Base-by-base conservation (phyloP, 345 rosid genomes). In the Acer campestre region DNA sequence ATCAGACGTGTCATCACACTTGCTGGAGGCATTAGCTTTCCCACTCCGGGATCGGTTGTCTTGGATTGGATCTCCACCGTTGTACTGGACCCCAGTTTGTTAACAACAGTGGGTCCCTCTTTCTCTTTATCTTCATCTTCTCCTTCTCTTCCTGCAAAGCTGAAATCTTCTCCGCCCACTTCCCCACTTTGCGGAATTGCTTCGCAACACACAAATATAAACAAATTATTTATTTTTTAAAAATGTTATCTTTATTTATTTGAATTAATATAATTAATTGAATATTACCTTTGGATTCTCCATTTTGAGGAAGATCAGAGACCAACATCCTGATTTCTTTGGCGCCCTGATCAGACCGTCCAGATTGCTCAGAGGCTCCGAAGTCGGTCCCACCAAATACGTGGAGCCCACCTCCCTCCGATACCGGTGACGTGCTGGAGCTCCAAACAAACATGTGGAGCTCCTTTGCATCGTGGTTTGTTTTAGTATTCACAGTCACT, bases 391-490 rank as follows among this genome's bases (percentile, higher is more conserved):
- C 89, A 1, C 93, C 95, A 20, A 88, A 90, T 29, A 88, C 94
- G 38, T 90, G 93, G 18, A 87, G 88, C 69, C 98, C 93, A 4
- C 86, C 91, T 13, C 83, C 87, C 78, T 96, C 99, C 0, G 99
- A 95, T 4, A 92, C 94, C 18, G 98, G 99, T 0, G 99, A 96
- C 51, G 95, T 83, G 67, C 97, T 94, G 0, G 99, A 92, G 88
- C 99, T 94, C 99, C 99, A 96, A 10, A 96, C 98, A 63, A 96
- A 96, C 99, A 96, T 96, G 85, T 96, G 98, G 40, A 94, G 89
- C 84, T 96, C 99, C 86, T 85, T 93, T 0, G 96, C 94, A 38
- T 93, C 97, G 69, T 91, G 92, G 68, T 84, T 90, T 27, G 84
- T 85, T 81, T 92, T 92, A 17, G 49, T 83, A 40, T 81, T 81